Conservation (phyloP, 2,329 filamentous ascomycete species). For the Paracoccidioides lutzii region DNA sequence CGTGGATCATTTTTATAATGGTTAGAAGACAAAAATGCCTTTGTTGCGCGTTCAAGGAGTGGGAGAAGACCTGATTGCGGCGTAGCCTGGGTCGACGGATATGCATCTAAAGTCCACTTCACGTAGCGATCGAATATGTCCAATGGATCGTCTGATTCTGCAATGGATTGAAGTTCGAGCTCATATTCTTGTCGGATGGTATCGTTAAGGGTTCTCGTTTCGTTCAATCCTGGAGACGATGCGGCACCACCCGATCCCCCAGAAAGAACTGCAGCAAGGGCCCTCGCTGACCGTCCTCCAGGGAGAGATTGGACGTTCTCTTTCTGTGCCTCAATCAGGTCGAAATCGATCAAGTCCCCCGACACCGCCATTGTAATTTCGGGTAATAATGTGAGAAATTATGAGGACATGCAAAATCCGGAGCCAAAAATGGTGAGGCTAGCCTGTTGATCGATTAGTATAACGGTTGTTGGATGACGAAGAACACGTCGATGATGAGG, state of each 20-base stretch:
- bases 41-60: slow-evolving; percentile 84
- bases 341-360: slow-evolving; percentile 49
- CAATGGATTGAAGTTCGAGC: slow-evolving; percentile 61
- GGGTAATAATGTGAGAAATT: background rate
- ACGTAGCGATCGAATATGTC: slow-evolving; percentile 95
- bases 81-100: slow-evolving; percentile 85
- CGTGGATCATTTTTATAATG: slow-evolving; percentile 93
- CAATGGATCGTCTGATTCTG: slow-evolving; percentile 85
- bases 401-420: background rate
- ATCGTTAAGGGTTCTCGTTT: slow-evolving; percentile 66
- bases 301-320: slow-evolving; percentile 95
- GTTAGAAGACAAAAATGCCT: slow-evolving; percentile 66
- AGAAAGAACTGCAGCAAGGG: slow-evolving; percentile 64
- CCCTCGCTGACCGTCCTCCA: slow-evolving; percentile 75
- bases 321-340: slow-evolving; percentile 90
- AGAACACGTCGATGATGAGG: background rate
- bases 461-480: background rate
- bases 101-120: slow-evolving; percentile 90
- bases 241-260: slow-evolving; percentile 38
- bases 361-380: slow-evolving; percentile 26
- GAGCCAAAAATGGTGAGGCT: too few species aligned
- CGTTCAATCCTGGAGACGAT: slow-evolving; percentile 51
- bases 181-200: slow-evolving; percentile 74
- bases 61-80: slow-evolving; percentile 79
- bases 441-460: background rate